A percentile compares a stretch with the other conserved stretches of the same genome.
Conservation (phyloP, 768 basidiomycete genomes). For the Strobilomyces dryophilus region DNA sequence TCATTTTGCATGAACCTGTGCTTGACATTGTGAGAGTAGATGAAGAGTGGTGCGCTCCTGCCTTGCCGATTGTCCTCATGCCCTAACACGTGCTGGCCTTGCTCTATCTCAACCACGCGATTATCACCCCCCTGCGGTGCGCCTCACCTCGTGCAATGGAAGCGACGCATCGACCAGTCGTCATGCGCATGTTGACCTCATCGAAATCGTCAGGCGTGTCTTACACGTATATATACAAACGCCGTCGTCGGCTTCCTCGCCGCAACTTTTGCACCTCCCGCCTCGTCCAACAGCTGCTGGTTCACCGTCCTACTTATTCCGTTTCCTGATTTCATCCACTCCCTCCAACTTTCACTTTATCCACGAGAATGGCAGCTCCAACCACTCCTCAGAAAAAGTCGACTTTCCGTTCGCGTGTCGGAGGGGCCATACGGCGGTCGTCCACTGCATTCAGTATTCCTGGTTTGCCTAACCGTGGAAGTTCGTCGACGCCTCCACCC, state of each 20-base stretch:
- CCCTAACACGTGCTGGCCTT: slow-evolving; percentile 32
- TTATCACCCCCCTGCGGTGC: slow-evolving; percentile 31
- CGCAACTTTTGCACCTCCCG: slow-evolving; percentile 19
- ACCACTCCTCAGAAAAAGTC: slow-evolving; percentile 33
- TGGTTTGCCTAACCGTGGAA: slow-evolving; percentile 28
- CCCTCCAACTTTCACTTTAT: slow-evolving; percentile 3
- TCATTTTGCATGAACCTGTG: slow-evolving; percentile 15
- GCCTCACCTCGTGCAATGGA: slow-evolving; percentile 28
- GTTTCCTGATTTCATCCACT: slow-evolving; percentile 9
- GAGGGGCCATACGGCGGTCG: slow-evolving; percentile 55
- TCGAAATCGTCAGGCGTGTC: slow-evolving; percentile 34
- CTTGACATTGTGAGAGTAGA: neutral
- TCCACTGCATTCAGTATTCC: slow-evolving; percentile 50
- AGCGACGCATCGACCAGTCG: slow-evolving; percentile 20
- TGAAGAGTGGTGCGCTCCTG: slow-evolving; percentile 9
- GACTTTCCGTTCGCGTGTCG: slow-evolving; percentile 57
- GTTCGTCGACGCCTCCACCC: slow-evolving; percentile 23
- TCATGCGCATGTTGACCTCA: slow-evolving; percentile 28
- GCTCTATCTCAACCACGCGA: slow-evolving; percentile 27
- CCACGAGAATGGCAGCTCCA: slow-evolving; percentile 26
- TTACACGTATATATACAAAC: slow-evolving; percentile 27
- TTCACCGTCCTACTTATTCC: slow-evolving; percentile 4
- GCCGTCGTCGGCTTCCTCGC: slow-evolving; percentile 17
- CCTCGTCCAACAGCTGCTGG: slow-evolving; percentile 7
- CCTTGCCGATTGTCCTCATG: slow-evolving; percentile 5